Evolutionary conservation across 495 filamentous ascomycete genomes (phyloP).

Genomic region (Neurospora sp.): DNA sequence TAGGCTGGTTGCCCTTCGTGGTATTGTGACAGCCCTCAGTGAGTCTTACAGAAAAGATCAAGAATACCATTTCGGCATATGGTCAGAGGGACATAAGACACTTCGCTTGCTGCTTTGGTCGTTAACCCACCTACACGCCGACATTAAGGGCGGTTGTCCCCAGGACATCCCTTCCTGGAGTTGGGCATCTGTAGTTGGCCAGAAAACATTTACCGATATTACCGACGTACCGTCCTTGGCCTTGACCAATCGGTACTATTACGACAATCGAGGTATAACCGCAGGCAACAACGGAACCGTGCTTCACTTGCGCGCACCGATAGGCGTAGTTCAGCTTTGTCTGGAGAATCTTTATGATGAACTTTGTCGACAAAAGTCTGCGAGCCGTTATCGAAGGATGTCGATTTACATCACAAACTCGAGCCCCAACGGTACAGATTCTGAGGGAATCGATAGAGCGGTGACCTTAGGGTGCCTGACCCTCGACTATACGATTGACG

Average conservation of each 20-base stretch:
- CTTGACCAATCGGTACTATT: background rate
- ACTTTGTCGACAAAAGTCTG: background rate
- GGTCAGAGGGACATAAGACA: background rate
- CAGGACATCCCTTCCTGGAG: background rate
- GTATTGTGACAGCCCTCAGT: background rate
- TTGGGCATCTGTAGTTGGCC: background rate
- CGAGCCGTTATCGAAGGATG: background rate
- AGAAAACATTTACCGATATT: accelerated
- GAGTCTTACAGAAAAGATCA: background rate
- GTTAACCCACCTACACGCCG: too few species aligned
- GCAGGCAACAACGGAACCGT: background rate
- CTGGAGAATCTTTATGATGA: accelerated
- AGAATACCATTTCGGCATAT: background rate
- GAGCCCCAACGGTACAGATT: background rate
- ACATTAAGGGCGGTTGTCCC: too few species aligned
- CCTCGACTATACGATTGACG: background rate
- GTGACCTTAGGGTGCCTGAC: background rate
- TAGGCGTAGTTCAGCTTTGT: background rate
- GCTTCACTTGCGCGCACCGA: background rate
- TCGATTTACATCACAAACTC: background rate
- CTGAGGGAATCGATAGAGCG: background rate
- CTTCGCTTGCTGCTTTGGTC: too few species aligned
- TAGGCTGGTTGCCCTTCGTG: background rate
- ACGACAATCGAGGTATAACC: background rate
- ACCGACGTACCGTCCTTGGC: too few species aligned